phyloP scores from a whole-genome alignment of 768 basidiomycete species.

The Boletellus ananiceps region DNA sequence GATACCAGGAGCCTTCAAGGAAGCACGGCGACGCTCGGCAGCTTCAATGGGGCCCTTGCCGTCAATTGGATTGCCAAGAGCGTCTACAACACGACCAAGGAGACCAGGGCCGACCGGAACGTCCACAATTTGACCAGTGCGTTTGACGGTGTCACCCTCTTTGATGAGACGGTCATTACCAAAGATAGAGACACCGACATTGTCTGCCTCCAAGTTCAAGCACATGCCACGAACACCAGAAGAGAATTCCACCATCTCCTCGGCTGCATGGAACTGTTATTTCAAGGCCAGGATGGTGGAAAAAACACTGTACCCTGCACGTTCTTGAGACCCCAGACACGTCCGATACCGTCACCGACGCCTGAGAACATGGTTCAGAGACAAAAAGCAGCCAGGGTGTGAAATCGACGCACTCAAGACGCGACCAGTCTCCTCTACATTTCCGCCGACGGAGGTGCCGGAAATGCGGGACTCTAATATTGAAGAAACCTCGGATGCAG shows the following conservation, averaged over 20 bases:
- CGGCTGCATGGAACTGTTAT: slow-evolving; percentile 49
- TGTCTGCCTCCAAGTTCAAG: slow-evolving; percentile 99
- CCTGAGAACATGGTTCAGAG: slow-evolving; percentile 42
- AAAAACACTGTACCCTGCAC: slow-evolving; percentile 72
- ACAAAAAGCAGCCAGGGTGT: neutral
- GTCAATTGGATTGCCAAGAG: slow-evolving; percentile 99
- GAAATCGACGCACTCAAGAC: slow-evolving; percentile 75
- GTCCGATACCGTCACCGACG: slow-evolving; percentile 99
- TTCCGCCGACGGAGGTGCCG: slow-evolving; percentile 83
- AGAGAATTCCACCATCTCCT: slow-evolving; percentile 99
- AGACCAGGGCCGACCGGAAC: slow-evolving; percentile 97
- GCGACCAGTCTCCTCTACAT: slow-evolving; percentile 98
- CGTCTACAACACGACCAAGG: slow-evolving; percentile 98
- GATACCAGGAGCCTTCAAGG: slow-evolving; percentile 98
- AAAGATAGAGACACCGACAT: slow-evolving; percentile 99
- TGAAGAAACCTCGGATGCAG: slow-evolving; percentile 98
- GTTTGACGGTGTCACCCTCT: slow-evolving; percentile 99
- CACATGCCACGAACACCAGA: slow-evolving; percentile 99
- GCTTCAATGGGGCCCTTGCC: slow-evolving; percentile 97
- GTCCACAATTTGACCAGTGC: slow-evolving; percentile 99
- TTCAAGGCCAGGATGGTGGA: neutral
- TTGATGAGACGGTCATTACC: slow-evolving; percentile 97
- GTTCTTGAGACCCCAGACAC: slow-evolving; percentile 98
- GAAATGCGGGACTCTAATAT: slow-evolving; percentile 99
- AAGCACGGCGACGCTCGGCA: slow-evolving; percentile 92